Evolutionary conservation across 805 yeast species (phyloP), one percentile per base, ranked within the genome.

Genomic region (Ogataea trehaloabstinens): DNA sequence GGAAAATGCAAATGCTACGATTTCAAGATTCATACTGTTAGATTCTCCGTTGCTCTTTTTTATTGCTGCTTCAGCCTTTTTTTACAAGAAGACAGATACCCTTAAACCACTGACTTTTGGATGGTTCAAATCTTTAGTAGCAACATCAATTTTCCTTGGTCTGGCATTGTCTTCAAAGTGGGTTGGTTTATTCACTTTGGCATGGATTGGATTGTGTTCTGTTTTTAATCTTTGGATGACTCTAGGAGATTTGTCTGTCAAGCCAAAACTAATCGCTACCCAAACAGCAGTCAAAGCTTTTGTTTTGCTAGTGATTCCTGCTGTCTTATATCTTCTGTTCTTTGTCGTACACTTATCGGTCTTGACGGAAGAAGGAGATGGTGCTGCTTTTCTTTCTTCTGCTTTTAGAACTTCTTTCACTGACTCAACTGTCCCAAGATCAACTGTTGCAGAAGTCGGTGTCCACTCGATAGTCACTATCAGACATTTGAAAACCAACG

Each of bases 101-200:
- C 79, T 74, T 52, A 68, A 68, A 37, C 83, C 95, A n/a, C 75
- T 78, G 52, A 51, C 83, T 13, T 55, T 58, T 30, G 63, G 57
- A 17, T 81, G 90, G 78, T 78, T 60, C 56, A 79, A 73, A 54
- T 63, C 79, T n/a, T 62, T 85, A 49, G 19, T 78, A 20, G 70
- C 80, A n/a, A 71, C 86, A 30, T 85, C 85, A 49, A 58, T 81
- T 37, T 78, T 80, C n/a, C 64, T 85, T 41, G 95, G 93, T 37
- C 67, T 84, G 41, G 84, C 93, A 4, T 64, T 80, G 16, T 75
- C 85, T 18, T 78, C 90, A 22, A 85, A 85, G 62, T 85, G 93
- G 93, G 93, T 85, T 32, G 95, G 95, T 45, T 64, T 85, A 28
- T 85, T 85, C 65, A 85, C 95, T 15, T 58, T 85, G 41, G 83